Base-by-base conservation (phyloP, 805 yeast species). In the Kodamaea leandrae region DNA sequence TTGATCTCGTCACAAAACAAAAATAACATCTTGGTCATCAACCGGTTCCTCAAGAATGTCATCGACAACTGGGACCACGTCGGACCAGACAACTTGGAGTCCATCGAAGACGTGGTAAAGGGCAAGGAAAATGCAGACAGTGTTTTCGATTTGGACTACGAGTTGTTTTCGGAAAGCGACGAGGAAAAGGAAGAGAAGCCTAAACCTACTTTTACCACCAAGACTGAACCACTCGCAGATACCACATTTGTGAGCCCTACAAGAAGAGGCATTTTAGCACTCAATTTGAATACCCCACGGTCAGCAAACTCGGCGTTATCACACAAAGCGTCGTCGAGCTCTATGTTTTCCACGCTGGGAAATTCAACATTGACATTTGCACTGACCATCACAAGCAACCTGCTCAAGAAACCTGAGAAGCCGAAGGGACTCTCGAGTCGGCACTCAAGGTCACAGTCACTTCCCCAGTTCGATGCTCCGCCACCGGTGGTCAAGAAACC, bases 1-100 rank as follows among this genome's bases (percentile, higher is more conserved):
- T 39, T 59, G 18, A 44, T 60, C 10, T 60, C 65, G 37, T 52
- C 54, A n/a, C 57, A 56, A 15, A 73, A 69, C 44, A 68, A 71
- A 30, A 80, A 79, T 46, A 61, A 69, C 34, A 48, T 72, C 6
- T 65, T 75, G 6, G 68, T 82, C 13, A 78, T 82, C 1, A 66
- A 71, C 17, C 63, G 86, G 36, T 78, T 75, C 42, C 60, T 80
- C 15, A 73, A 71, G 41, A 79, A 76, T 44, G 48, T 82, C 5
- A 51, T 83, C 28, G 76, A 68, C 24, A 55, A 68, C 49, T 83
- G 84, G 81, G 57, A 29, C 2, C 7, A 16, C 2, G 17, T 37
- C 19, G 21, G 41, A 5, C 15, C 36, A 7, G 20, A 29, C 23
- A 21, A 21, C 33, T 24, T 42, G 15, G 36, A 42, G 10, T 41